Base-by-base conservation (phyloP, 306 rosid species). In the Hippophae gyantsensis region DNA sequence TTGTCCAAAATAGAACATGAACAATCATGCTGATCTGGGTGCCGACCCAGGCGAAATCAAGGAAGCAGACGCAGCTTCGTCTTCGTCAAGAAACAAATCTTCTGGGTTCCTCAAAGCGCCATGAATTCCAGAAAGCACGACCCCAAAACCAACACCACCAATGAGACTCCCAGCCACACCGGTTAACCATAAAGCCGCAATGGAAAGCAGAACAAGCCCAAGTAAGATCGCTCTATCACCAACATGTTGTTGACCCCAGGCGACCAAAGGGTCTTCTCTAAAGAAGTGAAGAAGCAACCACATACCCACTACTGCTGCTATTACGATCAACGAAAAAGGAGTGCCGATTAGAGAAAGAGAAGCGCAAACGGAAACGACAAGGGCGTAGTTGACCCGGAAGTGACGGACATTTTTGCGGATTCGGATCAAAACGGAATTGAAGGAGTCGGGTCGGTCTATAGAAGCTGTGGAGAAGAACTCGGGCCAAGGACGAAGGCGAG, bases 281-380 rank as follows among this genome's bases (percentile, higher is more conserved):
- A 69, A 62, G 10, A 55, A 62, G 46, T 62, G 55, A 42, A 62
- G 52, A 52, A 56, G 51, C 46, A 69, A 47, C 74, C 63, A 61
- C 12, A 69, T 25, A 12, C 49, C 55, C 14, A 47, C 73, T 53
- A 68, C 61, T 43, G 38, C 51, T 4, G 57, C 44, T 18, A 61
- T 7, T 5, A 1, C 56, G 6, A 47, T 3, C 8, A 68, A 50
- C 57, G 14, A 54, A 6, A 52, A 2, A 4, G 48, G 63, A 42
- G 42, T 26, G 8, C 38, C 38, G 38, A 32, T 32, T 32, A 32
- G 38, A 32, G 38, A 32, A 32, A 32, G 38, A 32, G 38, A 32
- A 4, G 38, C 38, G 38, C 38, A 32, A 2, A 32, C 38, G 5
- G 38, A 32, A 32, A 62, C 13, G n/a, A 69, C 14, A 62, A 47